Evolutionary conservation across 1,284 basidiomycete species (phyloP), one percentile per base, ranked within the genome.

Genomic region (Austropuccinia psidii): DNA sequence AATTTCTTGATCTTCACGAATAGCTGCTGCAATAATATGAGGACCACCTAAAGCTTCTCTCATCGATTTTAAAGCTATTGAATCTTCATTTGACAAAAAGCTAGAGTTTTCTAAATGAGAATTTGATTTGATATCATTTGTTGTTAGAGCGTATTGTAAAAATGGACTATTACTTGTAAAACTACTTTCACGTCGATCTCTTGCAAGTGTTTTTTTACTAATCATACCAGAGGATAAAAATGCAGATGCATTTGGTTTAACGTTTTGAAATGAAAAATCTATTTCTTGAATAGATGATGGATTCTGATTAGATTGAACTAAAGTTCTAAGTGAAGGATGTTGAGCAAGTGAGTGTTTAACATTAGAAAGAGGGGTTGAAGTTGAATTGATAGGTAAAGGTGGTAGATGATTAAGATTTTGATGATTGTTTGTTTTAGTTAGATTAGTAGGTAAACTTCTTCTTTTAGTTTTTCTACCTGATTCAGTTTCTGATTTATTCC

Each of bases 191-290:
- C 68, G 31, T 27, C 45, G 37, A 24, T 72, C 57, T 27, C 55
- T 55, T 13, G 57, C 47, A 13, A 49, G 29, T 11, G 33, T 39
- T 19, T 60, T 72, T 33, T 73, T 73, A 41, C 55, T 52, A 3
- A 41, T 65, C 58, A 73, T 62, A 17, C 58, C 60, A 27, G 70
- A 54, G 0, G 70, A 73, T n/a, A 73, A 37, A 31, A 73, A 73
- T 24, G 70, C 70, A 11, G 70, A 73, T 4, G 70, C 70, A 31
- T 73, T 61, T 15, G 70, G 70, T 55, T 73, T 73, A 41, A 62
- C 49, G 41, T 55, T 54, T 37, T 73, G 58, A n/a, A 45, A 73
- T 9, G 68, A 72, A 8, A 19, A 39, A 37, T 72, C 68, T 9
- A 24, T 24, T n/a, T 72, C 68, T n/a, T 50, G 57, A 35, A 57